Percentiles rank a stretch among this genome's conserved stretches.
These are phyloP conservation scores for Syzygium aromaticum DNA, from an alignment of 345 rosid species.

Conservation along the genomic window DNA sequence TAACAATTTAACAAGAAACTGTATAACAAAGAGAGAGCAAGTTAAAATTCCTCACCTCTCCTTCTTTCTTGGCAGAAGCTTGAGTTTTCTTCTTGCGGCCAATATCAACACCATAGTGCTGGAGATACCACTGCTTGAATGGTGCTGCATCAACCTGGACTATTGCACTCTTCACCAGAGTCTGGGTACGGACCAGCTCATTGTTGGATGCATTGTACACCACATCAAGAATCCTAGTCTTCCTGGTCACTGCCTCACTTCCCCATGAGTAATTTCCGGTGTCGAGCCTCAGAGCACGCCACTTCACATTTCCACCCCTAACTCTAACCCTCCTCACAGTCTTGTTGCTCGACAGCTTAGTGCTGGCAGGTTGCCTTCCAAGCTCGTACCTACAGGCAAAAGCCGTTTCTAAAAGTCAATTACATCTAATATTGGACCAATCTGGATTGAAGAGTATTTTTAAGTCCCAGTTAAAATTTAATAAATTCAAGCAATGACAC, in stretches of 20 bases:
- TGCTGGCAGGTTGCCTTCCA: conserved; percentile 81
- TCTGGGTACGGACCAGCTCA: conserved; percentile 79
- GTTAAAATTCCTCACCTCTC: conserved; percentile 25
- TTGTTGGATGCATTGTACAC: conserved; percentile 89
- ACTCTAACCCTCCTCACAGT: conserved; percentile 79
- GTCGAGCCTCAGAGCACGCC: conserved; percentile 84
- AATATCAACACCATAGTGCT: conserved; percentile 65
- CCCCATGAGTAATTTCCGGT: conserved; percentile 91
- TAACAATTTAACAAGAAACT: background rate
- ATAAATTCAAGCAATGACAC: background rate
- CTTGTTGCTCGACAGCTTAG: conserved; percentile 79
- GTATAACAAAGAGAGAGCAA: background rate
- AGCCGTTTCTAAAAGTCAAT: background rate
- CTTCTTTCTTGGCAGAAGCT: conserved; percentile 39
- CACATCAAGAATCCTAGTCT: conserved; percentile 76
- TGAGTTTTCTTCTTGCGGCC: conserved; percentile 68
- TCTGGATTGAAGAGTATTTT: background rate
- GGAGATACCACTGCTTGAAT: conserved; percentile 63
- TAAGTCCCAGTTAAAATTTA: background rate
- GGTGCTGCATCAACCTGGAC: conserved; percentile 73
- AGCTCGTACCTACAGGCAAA: conserved; percentile 56
- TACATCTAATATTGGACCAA: background rate
- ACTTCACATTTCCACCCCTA: conserved; percentile 81
- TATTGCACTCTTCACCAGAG: conserved; percentile 67
- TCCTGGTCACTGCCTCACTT: conserved; percentile 78